Conservation (phyloP, 257 asterid genomes). For the Coffea eugenioides region DNA sequence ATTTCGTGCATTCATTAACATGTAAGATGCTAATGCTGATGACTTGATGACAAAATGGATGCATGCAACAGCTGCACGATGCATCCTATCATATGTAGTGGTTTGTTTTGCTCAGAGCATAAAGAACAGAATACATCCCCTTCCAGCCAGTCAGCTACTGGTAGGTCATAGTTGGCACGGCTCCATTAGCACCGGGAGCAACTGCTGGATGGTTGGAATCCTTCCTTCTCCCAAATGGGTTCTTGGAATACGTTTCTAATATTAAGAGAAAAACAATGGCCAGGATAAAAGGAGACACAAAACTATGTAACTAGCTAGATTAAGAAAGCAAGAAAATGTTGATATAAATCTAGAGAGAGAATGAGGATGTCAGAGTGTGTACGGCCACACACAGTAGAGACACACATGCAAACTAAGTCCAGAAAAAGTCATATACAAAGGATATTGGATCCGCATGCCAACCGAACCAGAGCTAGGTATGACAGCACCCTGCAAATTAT, state of each 20-base stretch:
- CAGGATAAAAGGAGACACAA: constrained; percentile 9
- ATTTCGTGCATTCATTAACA: constrained; percentile 39
- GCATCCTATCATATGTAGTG: constrained; percentile 73
- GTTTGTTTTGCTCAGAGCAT: constrained; percentile 61
- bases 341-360: background rate
- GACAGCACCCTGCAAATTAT: constrained; percentile 90
- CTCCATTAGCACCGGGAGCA: constrained; percentile 58
- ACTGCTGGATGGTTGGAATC: constrained; percentile 47
- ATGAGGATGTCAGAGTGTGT: background rate
- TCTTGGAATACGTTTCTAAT: constrained; percentile 83
- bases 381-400: background rate
- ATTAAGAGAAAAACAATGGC: constrained; percentile 57
- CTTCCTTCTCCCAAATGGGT: constrained; percentile 94
- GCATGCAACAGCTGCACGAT: constrained; percentile 92
- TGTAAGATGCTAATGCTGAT: constrained; percentile 64
- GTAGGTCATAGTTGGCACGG: constrained; percentile 62
- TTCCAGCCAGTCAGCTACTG: constrained; percentile 84
- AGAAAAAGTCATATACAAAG: constrained; percentile 33
- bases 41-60: constrained; percentile 78
- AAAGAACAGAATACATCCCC: constrained; percentile 79
- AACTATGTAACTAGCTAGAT: background rate
- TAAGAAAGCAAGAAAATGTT: background rate
- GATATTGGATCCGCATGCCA: constrained; percentile 99
- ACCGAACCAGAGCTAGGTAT: constrained; percentile 96
- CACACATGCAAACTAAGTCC: background rate